These are phyloP conservation scores for Teunomyces stri DNA, from an alignment of 805 yeast species.

Conservation along the genomic window DNA sequence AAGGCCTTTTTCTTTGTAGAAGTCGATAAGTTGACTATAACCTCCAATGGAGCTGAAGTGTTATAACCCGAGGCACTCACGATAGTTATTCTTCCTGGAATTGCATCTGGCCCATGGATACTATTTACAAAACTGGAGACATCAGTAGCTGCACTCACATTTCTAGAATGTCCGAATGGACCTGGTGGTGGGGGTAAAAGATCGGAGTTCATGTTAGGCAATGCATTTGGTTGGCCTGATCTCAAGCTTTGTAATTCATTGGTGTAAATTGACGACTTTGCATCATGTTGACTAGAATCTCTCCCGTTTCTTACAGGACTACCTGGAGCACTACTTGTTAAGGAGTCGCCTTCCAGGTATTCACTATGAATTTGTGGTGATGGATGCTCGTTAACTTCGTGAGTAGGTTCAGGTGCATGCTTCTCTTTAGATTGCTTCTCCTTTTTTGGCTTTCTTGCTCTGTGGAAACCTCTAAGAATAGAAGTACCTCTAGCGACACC, in stretches of 20 bases:
- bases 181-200: slow-evolving; percentile 39
- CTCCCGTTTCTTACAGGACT: slow-evolving; percentile 4
- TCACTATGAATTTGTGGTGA: slow-evolving; percentile 1
- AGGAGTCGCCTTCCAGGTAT: slow-evolving; percentile 5
- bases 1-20: slow-evolving; percentile 53
- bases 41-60: slow-evolving; percentile 34
- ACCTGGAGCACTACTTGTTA: not conserved
- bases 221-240: slow-evolving; percentile 28
- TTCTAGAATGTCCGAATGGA: slow-evolving; percentile 24
- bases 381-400: slow-evolving; percentile 1
- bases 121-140: slow-evolving; percentile 35
- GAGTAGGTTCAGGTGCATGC: not conserved
- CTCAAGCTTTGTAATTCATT: slow-evolving; percentile 37
- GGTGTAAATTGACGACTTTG: slow-evolving; percentile 16
- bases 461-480: slow-evolving; percentile 32
- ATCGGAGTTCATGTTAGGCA: slow-evolving; percentile 33
- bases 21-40: slow-evolving; percentile 52
- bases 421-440: not conserved
- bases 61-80: slow-evolving; percentile 47
- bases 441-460: slow-evolving; percentile 16
- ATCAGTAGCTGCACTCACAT: slow-evolving; percentile 27
- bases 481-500: slow-evolving; percentile 49
- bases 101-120: slow-evolving; percentile 31
- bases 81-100: slow-evolving; percentile 57
- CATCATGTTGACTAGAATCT: slow-evolving; percentile 2